Evolutionary conservation across 495 filamentous ascomycete genomes (phyloP).

Genomic region (Lichenothelia convexa): DNA sequence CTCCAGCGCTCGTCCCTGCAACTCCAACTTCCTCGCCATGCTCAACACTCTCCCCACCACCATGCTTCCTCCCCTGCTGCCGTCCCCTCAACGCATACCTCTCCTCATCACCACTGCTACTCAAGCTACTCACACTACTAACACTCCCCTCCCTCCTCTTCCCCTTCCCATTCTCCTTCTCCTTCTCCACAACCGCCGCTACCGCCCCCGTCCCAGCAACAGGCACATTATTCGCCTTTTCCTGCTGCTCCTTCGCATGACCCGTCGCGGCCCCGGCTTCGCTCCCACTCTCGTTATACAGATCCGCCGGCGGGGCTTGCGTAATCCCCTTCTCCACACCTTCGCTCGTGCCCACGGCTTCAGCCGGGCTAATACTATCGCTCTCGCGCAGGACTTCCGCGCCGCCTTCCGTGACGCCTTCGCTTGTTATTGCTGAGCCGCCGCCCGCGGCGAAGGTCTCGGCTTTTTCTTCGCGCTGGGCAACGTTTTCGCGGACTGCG

Average conservation of each 20-base stretch:
- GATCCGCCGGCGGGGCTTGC: slow-evolving; percentile 1
- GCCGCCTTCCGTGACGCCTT: neutral
- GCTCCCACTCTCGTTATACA: slow-evolving; percentile 5
- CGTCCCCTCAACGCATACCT: too few relatives aligned
- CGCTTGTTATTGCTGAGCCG: neutral
- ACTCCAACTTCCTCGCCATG: too few relatives aligned
- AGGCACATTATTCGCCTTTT: neutral
- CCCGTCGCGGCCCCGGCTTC: neutral
- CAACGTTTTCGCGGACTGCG: slow-evolving; percentile 3
- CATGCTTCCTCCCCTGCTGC: too few relatives aligned
- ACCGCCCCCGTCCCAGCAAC: slow-evolving; percentile 2
- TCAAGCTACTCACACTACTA: neutral
- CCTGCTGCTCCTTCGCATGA: neutral
- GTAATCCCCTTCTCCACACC: too few relatives aligned
- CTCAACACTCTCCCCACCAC: neutral
- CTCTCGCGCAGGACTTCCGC: neutral
- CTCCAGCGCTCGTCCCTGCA: too few relatives aligned
- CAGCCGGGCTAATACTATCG: too few relatives aligned
- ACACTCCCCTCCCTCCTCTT: neutral
- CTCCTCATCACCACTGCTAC: neutral
- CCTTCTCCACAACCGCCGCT: slow-evolving; percentile 1
- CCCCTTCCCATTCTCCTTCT: slow-evolving; percentile 2
- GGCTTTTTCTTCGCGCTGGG: slow-evolving; percentile 9
- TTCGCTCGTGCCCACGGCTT: too few relatives aligned
- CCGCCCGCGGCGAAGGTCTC: neutral